A percentile compares a stretch with the other conserved stretches of the same genome.
Conservation (phyloP, 768 basidiomycete species). For the Pleurotus eryngii region DNA sequence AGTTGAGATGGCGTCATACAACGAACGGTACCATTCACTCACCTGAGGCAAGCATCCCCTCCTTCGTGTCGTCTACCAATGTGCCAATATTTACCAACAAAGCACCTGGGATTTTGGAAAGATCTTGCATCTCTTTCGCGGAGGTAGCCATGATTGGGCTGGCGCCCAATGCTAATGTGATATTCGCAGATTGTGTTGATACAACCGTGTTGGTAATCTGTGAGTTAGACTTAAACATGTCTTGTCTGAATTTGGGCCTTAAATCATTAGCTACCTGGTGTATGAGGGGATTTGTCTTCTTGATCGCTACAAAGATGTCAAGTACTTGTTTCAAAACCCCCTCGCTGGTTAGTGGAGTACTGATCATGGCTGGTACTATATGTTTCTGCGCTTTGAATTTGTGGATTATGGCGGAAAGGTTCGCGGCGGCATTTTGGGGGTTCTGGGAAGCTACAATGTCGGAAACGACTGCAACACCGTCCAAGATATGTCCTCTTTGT, state of each 20-base stretch:
- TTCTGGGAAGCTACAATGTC: slow-evolving; percentile 70
- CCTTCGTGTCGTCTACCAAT: slow-evolving; percentile 49
- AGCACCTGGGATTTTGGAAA: slow-evolving; percentile 60
- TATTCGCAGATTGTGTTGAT: slow-evolving; percentile 85
- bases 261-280: slow-evolving; percentile 63
- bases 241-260: background rate
- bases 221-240: background rate
- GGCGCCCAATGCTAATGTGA: slow-evolving; percentile 82
- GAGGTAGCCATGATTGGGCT: slow-evolving; percentile 95
- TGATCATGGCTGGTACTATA: slow-evolving; percentile 17
- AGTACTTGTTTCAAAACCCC: slow-evolving; percentile 41
- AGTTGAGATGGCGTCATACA: background rate
- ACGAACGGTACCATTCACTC: background rate
- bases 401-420: slow-evolving; percentile 38
- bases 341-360: slow-evolving; percentile 19
- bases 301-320: slow-evolving; percentile 48
- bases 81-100: slow-evolving; percentile 90
- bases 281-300: slow-evolving; percentile 62
- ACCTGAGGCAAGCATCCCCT: slow-evolving; percentile 79
- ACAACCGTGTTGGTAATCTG: slow-evolving; percentile 92
- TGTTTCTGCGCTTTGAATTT: slow-evolving; percentile 33
- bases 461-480: slow-evolving; percentile 87
- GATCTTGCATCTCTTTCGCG: slow-evolving; percentile 77
- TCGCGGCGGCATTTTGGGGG: slow-evolving; percentile 49
- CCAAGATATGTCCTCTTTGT: slow-evolving; percentile 50